Evolutionary conservation across 2,329 filamentous ascomycete genomes (phyloP).

Genomic region (Lasiodiplodia sp.): DNA sequence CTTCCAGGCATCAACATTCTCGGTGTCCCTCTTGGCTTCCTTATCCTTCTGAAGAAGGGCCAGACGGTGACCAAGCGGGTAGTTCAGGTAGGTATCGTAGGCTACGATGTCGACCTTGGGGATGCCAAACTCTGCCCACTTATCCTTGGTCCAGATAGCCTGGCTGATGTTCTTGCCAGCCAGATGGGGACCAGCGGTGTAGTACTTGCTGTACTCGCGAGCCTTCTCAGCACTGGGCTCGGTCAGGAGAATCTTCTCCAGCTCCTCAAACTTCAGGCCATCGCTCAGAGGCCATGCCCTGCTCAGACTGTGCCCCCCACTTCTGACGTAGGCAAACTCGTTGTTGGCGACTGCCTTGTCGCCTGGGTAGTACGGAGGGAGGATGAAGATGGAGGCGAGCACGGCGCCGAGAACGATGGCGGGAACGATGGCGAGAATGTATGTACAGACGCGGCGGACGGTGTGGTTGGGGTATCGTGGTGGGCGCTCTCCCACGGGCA

Average conservation of each 20-base stretch:
- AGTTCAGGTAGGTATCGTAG: constrained; percentile 62
- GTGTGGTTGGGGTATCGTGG: constrained; percentile 60
- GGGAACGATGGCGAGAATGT: constrained; percentile 56
- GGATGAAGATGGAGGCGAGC: constrained; percentile 48
- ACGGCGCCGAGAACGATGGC: constrained; percentile 47
- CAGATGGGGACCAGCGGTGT: constrained; percentile 59
- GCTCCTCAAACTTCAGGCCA: constrained; percentile 61
- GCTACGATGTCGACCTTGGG: constrained; percentile 53
- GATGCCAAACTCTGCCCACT: constrained; percentile 59
- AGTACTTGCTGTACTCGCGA: constrained; percentile 58
- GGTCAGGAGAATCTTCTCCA: constrained; percentile 61
- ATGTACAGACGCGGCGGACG: constrained; percentile 71
- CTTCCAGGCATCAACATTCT: constrained; percentile 57
- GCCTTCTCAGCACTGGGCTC: constrained; percentile 63
- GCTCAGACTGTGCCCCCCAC: constrained; percentile 38
- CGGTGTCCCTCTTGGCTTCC: constrained; percentile 66
- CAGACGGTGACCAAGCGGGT: constrained; percentile 56
- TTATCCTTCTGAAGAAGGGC: constrained; percentile 55
- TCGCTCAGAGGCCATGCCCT: constrained; percentile 51
- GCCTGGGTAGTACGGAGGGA: constrained; percentile 42
- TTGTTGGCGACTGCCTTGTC: constrained; percentile 37
- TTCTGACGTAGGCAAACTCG: constrained; percentile 35
- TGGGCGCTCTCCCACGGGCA: constrained; percentile 63
- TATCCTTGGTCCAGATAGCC: constrained; percentile 59
- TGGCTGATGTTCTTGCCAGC: constrained; percentile 61